These are phyloP conservation scores for Eleusine indica DNA, from an alignment of 176 grass and related monocot species.

Conservation along the genomic window DNA sequence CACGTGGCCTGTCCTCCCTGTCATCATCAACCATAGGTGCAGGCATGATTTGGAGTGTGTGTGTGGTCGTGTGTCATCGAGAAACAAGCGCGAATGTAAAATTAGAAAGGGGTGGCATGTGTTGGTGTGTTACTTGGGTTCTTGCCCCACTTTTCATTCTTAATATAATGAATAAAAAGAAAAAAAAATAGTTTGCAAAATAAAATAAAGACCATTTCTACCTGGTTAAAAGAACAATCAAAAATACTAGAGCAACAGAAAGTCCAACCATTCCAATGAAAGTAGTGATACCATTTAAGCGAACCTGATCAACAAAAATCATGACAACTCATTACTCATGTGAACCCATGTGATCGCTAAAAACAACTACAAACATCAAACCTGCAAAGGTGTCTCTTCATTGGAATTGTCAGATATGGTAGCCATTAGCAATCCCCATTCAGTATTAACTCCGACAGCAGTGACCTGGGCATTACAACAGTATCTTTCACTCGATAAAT, in stretches of 20 bases:
- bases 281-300: slow-evolving; percentile 90
- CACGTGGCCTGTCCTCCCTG: no score
- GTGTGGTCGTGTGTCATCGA: no score
- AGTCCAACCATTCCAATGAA: slow-evolving; percentile 93
- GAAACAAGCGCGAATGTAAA: no score
- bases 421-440: slow-evolving; percentile 92
- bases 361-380: slow-evolving; percentile 27
- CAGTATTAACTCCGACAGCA: slow-evolving; percentile 89
- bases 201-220: slow-evolving; percentile 27
- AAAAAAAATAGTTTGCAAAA: neutral
- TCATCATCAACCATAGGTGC: no score
- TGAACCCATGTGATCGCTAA: neutral
- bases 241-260: slow-evolving; percentile 63
- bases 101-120: no score
- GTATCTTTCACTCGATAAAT: slow-evolving; percentile 12
- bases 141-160: no score
- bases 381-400: slow-evolving; percentile 98
- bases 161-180: neutral
- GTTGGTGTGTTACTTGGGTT: no score
- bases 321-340: slow-evolving; percentile 5
- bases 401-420: slow-evolving; percentile 97
- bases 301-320: slow-evolving; percentile 60
- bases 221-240: slow-evolving; percentile 82
- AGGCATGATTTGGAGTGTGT: no score
- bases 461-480: slow-evolving; percentile 67